These are phyloP conservation scores for Candida argentea DNA, from an alignment of 805 yeast species.

Conservation along the genomic window DNA sequence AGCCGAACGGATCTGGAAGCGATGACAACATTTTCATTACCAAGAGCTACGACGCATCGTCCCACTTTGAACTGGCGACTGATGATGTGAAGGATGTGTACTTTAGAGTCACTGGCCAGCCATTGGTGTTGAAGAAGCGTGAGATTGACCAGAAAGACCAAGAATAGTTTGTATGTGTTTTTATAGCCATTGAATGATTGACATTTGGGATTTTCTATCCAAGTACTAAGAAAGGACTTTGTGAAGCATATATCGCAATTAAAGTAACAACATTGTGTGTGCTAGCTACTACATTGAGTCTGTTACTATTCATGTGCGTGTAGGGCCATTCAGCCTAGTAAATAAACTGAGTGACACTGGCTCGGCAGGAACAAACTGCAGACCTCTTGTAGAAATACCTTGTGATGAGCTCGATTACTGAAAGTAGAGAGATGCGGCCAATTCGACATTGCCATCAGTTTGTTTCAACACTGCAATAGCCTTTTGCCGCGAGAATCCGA, in stretches of 20 bases:
- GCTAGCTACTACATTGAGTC: too few relatives aligned
- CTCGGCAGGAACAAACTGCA: not conserved
- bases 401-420: constrained; percentile 8
- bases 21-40: constrained; percentile 73
- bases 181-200: too few relatives aligned
- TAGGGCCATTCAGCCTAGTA: too few relatives aligned
- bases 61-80: constrained; percentile 93
- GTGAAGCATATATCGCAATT: too few relatives aligned
- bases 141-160: constrained; percentile 56
- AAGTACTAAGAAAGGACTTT: too few relatives aligned
- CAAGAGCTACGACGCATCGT: constrained; percentile 84
- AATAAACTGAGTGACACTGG: too few relatives aligned
- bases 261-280: too few relatives aligned
- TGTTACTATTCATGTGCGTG: too few relatives aligned
- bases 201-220: too few relatives aligned
- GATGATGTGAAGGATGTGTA: constrained; percentile 95
- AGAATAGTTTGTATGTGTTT: too few relatives aligned
- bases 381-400: not conserved
- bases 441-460: constrained; percentile 70
- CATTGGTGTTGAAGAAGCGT: constrained; percentile 76
- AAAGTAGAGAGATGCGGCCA: constrained; percentile 77
- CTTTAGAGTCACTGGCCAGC: constrained; percentile 85
- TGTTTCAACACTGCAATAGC: constrained; percentile 55
- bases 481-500: constrained; percentile 64
- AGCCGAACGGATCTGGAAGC: constrained; percentile 77